phyloP scores from a whole-genome alignment of 2,329 filamentous ascomycete genomes.

The Aureobasidium sp. region DNA sequence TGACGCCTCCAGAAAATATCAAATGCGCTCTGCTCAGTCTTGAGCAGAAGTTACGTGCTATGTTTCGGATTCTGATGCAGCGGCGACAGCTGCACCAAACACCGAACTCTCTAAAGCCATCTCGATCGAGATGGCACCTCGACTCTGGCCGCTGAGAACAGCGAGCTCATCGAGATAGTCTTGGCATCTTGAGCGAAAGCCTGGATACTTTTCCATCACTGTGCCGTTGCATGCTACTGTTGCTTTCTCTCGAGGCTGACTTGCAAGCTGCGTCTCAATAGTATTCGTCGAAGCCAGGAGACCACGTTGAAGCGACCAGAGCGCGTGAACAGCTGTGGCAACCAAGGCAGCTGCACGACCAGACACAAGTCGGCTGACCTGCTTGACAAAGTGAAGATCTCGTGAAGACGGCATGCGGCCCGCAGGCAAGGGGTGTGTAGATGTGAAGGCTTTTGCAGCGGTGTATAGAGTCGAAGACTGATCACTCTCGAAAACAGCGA shows the following conservation, averaged over 20 bases:
- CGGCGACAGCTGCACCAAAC: slow-evolving; percentile 64
- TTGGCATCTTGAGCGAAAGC: slow-evolving; percentile 56
- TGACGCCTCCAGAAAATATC: neutral
- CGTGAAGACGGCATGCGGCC: slow-evolving; percentile 32
- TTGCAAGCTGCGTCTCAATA: neutral
- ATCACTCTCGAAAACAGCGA: slow-evolving; percentile 49
- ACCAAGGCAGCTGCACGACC: slow-evolving; percentile 53
- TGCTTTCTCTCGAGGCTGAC: neutral
- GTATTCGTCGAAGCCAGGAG: neutral
- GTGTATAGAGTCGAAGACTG: slow-evolving; percentile 29
- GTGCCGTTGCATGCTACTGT: slow-evolving; percentile 69
- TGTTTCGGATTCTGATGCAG: slow-evolving; percentile 11
- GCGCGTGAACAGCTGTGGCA: slow-evolving; percentile 53
- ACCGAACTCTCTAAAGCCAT: slow-evolving; percentile 66
- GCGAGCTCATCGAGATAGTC: slow-evolving; percentile 51
- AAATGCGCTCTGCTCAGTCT: neutral
- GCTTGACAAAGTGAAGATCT: slow-evolving; percentile 48
- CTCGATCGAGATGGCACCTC: slow-evolving; percentile 50
- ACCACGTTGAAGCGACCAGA: slow-evolving; percentile 44
- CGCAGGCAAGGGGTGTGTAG: slow-evolving; percentile 39
- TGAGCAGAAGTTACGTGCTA: neutral
- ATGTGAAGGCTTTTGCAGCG: slow-evolving; percentile 40
- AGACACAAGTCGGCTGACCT: slow-evolving; percentile 45
- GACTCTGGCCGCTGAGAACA: slow-evolving; percentile 27
- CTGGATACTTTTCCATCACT: slow-evolving; percentile 69